Evolutionary conservation across 176 grass and related monocot genomes (phyloP).

Genomic region (Dendrocalamus sinicus): DNA sequence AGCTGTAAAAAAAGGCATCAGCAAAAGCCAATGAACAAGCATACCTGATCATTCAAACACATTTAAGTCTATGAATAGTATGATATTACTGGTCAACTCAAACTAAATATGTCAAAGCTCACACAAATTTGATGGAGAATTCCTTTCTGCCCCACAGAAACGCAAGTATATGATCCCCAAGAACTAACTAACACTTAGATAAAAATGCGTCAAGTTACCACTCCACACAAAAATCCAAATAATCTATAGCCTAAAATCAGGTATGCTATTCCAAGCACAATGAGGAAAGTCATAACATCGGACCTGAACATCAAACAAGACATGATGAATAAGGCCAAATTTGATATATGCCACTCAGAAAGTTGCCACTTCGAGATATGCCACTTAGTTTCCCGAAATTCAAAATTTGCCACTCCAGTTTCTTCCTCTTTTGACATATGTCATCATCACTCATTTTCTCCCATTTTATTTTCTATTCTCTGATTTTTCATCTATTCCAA

Average conservation of each 20-base stretch:
- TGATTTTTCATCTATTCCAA: too few relatives aligned
- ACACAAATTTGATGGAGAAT: not conserved
- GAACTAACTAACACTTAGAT: not conserved
- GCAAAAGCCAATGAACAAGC: too few relatives aligned
- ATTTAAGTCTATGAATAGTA: not conserved
- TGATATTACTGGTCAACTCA: not conserved
- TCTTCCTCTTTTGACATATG: too few relatives aligned
- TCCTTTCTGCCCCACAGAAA: not conserved
- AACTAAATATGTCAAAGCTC: not conserved
- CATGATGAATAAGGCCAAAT: not conserved
- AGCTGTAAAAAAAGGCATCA: too few relatives aligned
- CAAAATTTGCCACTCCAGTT: too few relatives aligned
- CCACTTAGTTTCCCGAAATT: too few relatives aligned
- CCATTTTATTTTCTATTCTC: too few relatives aligned
- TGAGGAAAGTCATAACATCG: not conserved
- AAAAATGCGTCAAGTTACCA: constrained; percentile 12
- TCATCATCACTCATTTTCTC: too few relatives aligned
- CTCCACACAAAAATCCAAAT: not conserved
- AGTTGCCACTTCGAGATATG: too few relatives aligned
- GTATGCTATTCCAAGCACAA: not conserved
- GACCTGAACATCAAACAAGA: not conserved
- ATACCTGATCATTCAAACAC: not conserved
- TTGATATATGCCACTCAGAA: too few relatives aligned
- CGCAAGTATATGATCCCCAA: not conserved
- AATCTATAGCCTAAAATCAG: not conserved